Percentiles rank a stretch among this genome's conserved stretches.
phyloP scores from a whole-genome alignment of 805 yeast genomes.

The Yamadazyma sp. region DNA sequence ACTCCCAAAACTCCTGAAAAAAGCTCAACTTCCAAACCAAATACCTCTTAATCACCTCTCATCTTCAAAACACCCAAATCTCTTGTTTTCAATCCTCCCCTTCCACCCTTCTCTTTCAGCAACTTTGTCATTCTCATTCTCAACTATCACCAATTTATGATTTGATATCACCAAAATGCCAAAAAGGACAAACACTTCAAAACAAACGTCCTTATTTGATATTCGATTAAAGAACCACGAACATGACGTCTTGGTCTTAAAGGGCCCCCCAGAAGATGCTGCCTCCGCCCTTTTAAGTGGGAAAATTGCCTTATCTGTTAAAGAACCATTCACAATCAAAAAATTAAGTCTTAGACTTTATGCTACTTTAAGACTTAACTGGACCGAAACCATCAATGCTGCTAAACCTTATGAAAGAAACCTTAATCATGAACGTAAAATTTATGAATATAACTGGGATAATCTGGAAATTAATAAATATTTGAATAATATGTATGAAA shows the following conservation, averaged over 20 bases:
- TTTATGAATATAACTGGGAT: slow-evolving; percentile 82
- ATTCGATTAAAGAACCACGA: slow-evolving; percentile 64
- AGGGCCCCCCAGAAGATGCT: slow-evolving; percentile 78
- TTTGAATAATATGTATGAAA: slow-evolving; percentile 29
- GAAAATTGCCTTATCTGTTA: slow-evolving; percentile 67
- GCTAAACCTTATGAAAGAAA: slow-evolving; percentile 46
- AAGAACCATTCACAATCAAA: slow-evolving; percentile 71
- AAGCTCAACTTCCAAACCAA: too few species aligned
- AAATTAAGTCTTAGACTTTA: slow-evolving; percentile 61
- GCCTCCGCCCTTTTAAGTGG: slow-evolving; percentile 76
- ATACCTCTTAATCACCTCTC: too few species aligned
- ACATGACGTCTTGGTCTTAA: slow-evolving; percentile 74
- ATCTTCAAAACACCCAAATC: too few species aligned
- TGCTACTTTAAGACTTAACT: slow-evolving; percentile 64
- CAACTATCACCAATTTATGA: too few species aligned
- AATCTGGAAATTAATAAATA: slow-evolving; percentile 52
- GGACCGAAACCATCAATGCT: slow-evolving; percentile 54
- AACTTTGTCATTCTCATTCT: too few species aligned
- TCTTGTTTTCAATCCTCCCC: too few species aligned
- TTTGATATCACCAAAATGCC: too few species aligned
- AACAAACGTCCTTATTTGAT: slow-evolving; percentile 37
- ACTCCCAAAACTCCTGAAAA: too few species aligned
- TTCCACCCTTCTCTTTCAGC: too few species aligned
- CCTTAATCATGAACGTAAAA: slow-evolving; percentile 51
- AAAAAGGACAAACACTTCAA: slow-evolving; percentile 14